Base-by-base conservation (phyloP, 768 basidiomycete genomes). In the Coprinopsis strossmayeri region DNA sequence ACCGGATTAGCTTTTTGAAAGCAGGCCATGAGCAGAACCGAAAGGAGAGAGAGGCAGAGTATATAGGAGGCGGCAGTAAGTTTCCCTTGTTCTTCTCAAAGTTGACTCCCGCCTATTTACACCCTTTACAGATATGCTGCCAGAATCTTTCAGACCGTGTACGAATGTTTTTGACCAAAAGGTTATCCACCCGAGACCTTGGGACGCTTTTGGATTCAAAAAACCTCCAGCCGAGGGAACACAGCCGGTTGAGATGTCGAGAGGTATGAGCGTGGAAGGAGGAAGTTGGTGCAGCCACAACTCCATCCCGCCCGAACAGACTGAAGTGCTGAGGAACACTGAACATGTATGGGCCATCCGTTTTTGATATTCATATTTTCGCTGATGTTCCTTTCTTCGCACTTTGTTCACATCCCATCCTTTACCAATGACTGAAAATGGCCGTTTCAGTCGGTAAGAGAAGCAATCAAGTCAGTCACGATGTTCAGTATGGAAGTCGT, bases 401-500 rank as follows among this genome's bases (percentile, higher is more conserved):
- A 38, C 18, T 18, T 39, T n/a, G 27, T 48, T n/a, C n/a, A n/a
- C n/a, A n/a, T n/a, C n/a, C n/a, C n/a, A n/a, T n/a, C n/a, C n/a
- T n/a, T n/a, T n/a, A n/a, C n/a, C n/a, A n/a, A n/a, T n/a, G n/a
- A n/a, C n/a, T n/a, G n/a, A n/a, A n/a, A n/a, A n/a, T n/a, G n/a
- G n/a, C n/a, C n/a, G n/a, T 34, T n/a, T n/a, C 47, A 67, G 65
- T 61, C 58, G 53, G 71, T 76, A 4, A 66, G 63, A 2, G 55
- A 65, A 47, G 70, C 73, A 1, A 66, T 63, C 0, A 50, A 50
- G 18, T 43, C 49, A 10, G 57, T 52, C 0, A 65, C 72, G 13
- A 67, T 73, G 2, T 61, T 79, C 18, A 74, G 71, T 25, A 66
- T 66, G 2, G 60, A 70, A 0, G 63, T 59, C 1, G 68, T 73